Conservation (phyloP, 2,329 filamentous ascomycete species). For the Fulvia fulva region DNA sequence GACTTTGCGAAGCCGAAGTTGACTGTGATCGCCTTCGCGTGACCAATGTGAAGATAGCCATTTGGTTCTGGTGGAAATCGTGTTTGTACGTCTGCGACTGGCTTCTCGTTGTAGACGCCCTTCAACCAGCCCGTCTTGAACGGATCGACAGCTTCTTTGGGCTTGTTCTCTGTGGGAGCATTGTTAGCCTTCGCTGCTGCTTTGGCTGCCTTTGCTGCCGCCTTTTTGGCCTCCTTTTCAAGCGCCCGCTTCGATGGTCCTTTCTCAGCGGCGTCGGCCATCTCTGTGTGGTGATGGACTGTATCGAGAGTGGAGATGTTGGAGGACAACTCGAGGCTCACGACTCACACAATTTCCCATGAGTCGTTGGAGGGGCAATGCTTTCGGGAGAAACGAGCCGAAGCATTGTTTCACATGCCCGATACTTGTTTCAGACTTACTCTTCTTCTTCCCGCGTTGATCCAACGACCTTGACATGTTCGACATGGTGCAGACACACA, state of each 20-base stretch:
- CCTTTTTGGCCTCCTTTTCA: constrained; percentile 49
- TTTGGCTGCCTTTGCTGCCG: constrained; percentile 43
- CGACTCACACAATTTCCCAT: neutral
- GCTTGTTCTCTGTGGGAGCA: constrained; percentile 19
- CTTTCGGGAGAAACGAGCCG: no score
- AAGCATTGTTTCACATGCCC: neutral
- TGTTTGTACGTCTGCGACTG: constrained; percentile 43
- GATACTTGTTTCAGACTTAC: neutral
- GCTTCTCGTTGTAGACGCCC: constrained; percentile 49
- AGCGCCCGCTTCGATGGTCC: constrained; percentile 45
- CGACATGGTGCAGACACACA: no score
- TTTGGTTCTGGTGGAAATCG: constrained; percentile 66
- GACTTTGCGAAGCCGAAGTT: constrained; percentile 92
- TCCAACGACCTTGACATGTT: no score
- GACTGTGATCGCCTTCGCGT: constrained; percentile 91
- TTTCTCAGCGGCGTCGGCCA: constrained; percentile 25
- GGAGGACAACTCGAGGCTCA: neutral
- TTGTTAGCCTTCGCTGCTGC: constrained; percentile 38
- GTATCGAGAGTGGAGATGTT: neutral
- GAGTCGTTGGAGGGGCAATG: neutral
- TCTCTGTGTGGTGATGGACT: constrained; percentile 6
- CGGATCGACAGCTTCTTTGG: constrained; percentile 41
- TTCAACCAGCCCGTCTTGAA: constrained; percentile 50
- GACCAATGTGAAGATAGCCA: constrained; percentile 88
- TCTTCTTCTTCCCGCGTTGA: neutral